phyloP scores from a whole-genome alignment of 1,139 yeast genomes.

The Arxiozyma slooffiae region DNA sequence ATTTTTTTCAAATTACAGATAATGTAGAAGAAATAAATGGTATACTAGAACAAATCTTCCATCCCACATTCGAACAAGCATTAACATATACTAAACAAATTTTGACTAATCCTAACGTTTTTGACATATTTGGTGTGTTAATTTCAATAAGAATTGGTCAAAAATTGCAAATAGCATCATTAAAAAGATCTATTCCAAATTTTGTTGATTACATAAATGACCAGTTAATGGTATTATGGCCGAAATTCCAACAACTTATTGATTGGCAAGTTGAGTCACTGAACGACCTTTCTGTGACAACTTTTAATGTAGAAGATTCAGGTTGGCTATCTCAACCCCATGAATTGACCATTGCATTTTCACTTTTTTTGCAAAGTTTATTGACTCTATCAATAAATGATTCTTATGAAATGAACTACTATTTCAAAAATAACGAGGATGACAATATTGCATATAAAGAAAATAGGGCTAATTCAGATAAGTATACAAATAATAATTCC shows the following conservation, averaged over 20 bases:
- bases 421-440: neutral
- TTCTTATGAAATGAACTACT: neutral
- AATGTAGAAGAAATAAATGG: constrained; percentile 36
- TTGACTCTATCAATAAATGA: constrained; percentile 37
- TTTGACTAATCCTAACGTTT: constrained; percentile 39
- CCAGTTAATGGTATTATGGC: constrained; percentile 68
- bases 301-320: constrained; percentile 19
- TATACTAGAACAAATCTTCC: constrained; percentile 40
- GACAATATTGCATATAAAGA: neutral
- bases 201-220: constrained; percentile 66
- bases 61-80: constrained; percentile 44
- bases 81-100: constrained; percentile 41
- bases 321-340: constrained; percentile 41
- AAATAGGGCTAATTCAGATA: neutral
- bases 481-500: neutral
- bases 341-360: constrained; percentile 71
- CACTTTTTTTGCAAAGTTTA: constrained; percentile 64
- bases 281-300: constrained; percentile 34
- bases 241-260: constrained; percentile 65
- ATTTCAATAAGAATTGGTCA: constrained; percentile 70
- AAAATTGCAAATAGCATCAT: constrained; percentile 51
- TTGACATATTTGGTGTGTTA: constrained; percentile 70
- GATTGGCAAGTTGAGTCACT: constrained; percentile 70
- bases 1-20: constrained; percentile 48
- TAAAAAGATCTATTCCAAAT: constrained; percentile 56